Evolutionary conservation across 306 rosid species (phyloP).

Genomic region (Cucurbita maxima): DNA sequence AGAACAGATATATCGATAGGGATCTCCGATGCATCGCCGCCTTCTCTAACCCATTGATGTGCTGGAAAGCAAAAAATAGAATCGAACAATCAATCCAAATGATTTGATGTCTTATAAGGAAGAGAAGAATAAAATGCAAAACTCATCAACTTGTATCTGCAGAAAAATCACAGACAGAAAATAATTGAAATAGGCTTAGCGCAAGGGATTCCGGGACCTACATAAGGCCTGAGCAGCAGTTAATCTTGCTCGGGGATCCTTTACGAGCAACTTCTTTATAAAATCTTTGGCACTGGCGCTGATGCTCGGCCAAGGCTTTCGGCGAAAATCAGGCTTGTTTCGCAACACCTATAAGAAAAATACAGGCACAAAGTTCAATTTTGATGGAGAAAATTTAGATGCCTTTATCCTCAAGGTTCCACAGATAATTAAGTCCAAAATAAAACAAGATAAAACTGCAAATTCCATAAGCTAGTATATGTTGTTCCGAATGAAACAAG

Average conservation of each 20-base stretch:
- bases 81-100: slow-evolving; percentile 11
- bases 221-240: slow-evolving; percentile 99
- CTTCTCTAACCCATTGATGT: slow-evolving; percentile 95
- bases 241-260: slow-evolving; percentile 90
- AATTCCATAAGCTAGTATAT: not conserved
- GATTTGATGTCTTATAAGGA: not conserved
- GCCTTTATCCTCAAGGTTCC: not conserved
- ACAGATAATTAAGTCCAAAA: not conserved
- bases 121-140: not conserved
- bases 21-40: slow-evolving; percentile 84
- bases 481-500: not conserved
- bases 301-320: slow-evolving; percentile 90
- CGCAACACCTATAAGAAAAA: slow-evolving; percentile 47
- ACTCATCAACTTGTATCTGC: not conserved
- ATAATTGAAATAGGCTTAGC: not conserved
- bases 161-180: not conserved
- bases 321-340: slow-evolving; percentile 92
- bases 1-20: slow-evolving; percentile 95
- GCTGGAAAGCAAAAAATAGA: slow-evolving; percentile 42
- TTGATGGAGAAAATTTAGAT: not conserved
- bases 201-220: slow-evolving; percentile 25
- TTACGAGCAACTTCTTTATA: slow-evolving; percentile 83
- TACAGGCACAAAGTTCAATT: slow-evolving; percentile 1
- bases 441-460: not conserved
- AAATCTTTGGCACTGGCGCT: slow-evolving; percentile 76